Evolutionary conservation across 108 stramenopile genomes (phyloP), one percentile per base, ranked within the genome.

Genomic region (Asterionellopsis glacialis): DNA sequence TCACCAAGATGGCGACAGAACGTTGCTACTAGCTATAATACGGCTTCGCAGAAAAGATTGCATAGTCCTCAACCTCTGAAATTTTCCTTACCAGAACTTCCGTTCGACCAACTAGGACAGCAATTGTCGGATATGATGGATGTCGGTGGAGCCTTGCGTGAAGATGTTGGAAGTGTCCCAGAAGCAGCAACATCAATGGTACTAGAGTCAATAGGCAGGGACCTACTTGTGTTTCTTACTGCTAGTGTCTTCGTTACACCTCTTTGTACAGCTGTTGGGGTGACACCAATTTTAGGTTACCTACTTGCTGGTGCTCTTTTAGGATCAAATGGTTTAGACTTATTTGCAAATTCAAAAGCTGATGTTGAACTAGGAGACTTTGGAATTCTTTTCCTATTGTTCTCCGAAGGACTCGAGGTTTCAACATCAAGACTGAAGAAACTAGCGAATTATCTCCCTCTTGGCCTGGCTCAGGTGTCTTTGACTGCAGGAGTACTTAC

Each of bases 321-420:
- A 14, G 88, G 88, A 7, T 84, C 88, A 13, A 57, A 83, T 52
- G 82, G 80, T 23, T 45, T 83, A 23, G 82, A 85, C 51, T 21
- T 81, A 0, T 89, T 85, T 57, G 55, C 75, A 22, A 83, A 89
- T 56, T 54, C 68, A 19, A 65, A 82, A 55, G 79, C 84, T 1
- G 88, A 78, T 52, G 68, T 89, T 15, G 82, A 80, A 51, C 53
- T 89, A 5, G 88, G 84, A 42, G 88, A 89, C 56, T 83, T 89
- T 62, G 88, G 88, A 1, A 85, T 89, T 67, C 60, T 89, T 41
- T 89, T 89, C 64, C 63, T 89, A 39, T 72, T 89, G 1, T 89
- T 89, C 53, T 72, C 68, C 18, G 84, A 89, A 66, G 88, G 88
- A 22, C 60, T 89, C 53, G 77, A 87, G 44, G 74, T 87, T 11